These are phyloP conservation scores for Tillandsia leiboldiana DNA, from an alignment of 176 grass and related monocot species.

Conservation along the genomic window DNA sequence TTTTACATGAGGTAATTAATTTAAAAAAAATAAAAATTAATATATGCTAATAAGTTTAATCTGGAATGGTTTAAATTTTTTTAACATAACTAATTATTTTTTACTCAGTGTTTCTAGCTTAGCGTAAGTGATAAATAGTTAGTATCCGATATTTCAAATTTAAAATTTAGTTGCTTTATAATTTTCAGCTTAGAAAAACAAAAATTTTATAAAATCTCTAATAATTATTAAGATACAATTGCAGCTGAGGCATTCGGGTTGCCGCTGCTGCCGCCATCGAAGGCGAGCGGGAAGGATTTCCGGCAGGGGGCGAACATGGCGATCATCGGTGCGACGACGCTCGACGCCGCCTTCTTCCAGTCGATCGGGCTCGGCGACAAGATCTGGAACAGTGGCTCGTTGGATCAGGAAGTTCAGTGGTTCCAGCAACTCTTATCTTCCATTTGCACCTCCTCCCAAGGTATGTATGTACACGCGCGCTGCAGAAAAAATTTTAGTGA, in stretches of 20 bases:
- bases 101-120: no score
- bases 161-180: no score
- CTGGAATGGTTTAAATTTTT: not conserved
- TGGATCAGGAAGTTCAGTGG: conserved; percentile 65
- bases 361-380: conserved; percentile 39
- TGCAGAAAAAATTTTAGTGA: not conserved
- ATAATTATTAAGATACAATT: not conserved
- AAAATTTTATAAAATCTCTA: not conserved
- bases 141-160: no score
- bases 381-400: conserved; percentile 56
- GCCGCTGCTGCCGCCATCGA: conserved; percentile 64
- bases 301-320: conserved; percentile 76
- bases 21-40: no score
- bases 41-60: no score
- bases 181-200: no score
- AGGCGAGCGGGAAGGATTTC: conserved; percentile 35
- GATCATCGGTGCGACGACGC: conserved; percentile 65
- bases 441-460: conserved; percentile 39
- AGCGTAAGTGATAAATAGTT: not conserved
- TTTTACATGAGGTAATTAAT: no score
- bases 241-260: conserved; percentile 58
- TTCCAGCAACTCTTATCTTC: conserved; percentile 61
- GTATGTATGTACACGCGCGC: no score
- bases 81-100: not conserved
- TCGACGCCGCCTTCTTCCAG: conserved; percentile 53